These are phyloP conservation scores for Escallonia rubra DNA, from an alignment of 129 eudicot species.

Conservation along the genomic window DNA sequence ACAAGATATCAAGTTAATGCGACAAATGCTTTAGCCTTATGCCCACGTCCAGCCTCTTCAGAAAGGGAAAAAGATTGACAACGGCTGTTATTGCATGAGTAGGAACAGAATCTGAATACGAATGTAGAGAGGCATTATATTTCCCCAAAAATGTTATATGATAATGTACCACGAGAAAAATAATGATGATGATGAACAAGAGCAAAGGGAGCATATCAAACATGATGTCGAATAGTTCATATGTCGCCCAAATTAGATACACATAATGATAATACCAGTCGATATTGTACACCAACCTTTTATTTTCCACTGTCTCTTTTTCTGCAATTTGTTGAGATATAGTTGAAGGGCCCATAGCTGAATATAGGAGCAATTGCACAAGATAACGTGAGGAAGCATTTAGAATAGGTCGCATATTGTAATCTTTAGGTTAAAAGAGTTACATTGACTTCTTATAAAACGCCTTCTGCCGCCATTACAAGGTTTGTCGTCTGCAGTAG, in stretches of 20 bases:
- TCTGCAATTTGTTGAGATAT: slow-evolving; percentile 41
- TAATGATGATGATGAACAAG: background rate
- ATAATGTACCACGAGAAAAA: background rate
- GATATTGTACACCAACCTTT: slow-evolving; percentile 39
- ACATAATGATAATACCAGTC: background rate
- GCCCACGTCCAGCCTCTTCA: too few relatives aligned
- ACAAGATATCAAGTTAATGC: too few relatives aligned
- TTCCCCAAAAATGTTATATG: background rate
- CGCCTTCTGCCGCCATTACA: slow-evolving; percentile 28
- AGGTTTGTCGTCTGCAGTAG: slow-evolving; percentile 13
- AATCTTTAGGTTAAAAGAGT: slow-evolving; percentile 8
- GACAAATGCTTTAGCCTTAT: too few relatives aligned
- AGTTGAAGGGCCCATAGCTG: slow-evolving; percentile 59
- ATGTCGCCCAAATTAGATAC: background rate
- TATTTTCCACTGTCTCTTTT: slow-evolving; percentile 40
- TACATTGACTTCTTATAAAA: slow-evolving; percentile 60
- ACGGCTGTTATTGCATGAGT: too few relatives aligned
- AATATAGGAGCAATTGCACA: background rate
- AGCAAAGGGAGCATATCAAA: too few relatives aligned
- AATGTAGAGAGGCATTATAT: background rate
- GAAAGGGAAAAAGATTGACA: too few relatives aligned
- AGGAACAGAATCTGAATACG: too few relatives aligned
- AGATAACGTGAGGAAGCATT: slow-evolving; percentile 1
- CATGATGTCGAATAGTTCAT: too few relatives aligned
- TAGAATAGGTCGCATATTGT: background rate